Evolutionary conservation across 73 alveolate genomes (phyloP), one percentile per base, ranked within the genome.

Genomic region (Symbiodinium natans): DNA sequence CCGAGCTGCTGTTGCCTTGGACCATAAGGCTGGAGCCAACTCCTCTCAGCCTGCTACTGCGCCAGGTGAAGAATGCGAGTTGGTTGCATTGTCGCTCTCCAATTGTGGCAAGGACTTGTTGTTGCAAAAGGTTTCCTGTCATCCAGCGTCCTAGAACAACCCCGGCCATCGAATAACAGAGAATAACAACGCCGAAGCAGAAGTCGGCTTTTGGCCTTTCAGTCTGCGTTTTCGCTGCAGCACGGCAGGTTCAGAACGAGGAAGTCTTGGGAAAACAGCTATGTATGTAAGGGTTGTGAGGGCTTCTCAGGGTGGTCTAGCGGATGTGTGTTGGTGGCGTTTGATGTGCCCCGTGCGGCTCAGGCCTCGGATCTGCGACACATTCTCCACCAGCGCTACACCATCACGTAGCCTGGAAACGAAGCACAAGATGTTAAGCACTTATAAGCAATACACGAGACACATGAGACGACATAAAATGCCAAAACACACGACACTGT

Each of bases 11-110:
- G n/a, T n/a, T n/a, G n/a, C n/a, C n/a, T n/a, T n/a, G n/a, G n/a
- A n/a, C n/a, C 36, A 29, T 13, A n/a, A 89, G 96, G 96, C 75
- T 89, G 41, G 96, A 89, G n/a, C 96, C 96, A 21, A 89, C 96
- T 29, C 96, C 96, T 10, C 31, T 89, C 38, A 68, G 96, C 87
- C 52, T 89, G 48, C 87, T 89, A 29, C 52, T 89, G 96, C 96
- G 77, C 38, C 96, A 89, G 40, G 75, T 68, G 48, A 89, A 89
- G 75, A 89, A 89, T 71, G 96, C 86, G 43, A 11, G 41, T 59
- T 19, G 94, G 59, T 13, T 39, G 43, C 25, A 31, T 2, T 31
- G 43, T 25, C 56, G 1, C n/a, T n/a, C n/a, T n/a, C n/a, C n/a
- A n/a, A n/a, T n/a, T n/a, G n/a, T n/a, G n/a, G n/a, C n/a, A n/a